Conservation (phyloP, 805 yeast genomes). For the Teunomyces stri region DNA sequence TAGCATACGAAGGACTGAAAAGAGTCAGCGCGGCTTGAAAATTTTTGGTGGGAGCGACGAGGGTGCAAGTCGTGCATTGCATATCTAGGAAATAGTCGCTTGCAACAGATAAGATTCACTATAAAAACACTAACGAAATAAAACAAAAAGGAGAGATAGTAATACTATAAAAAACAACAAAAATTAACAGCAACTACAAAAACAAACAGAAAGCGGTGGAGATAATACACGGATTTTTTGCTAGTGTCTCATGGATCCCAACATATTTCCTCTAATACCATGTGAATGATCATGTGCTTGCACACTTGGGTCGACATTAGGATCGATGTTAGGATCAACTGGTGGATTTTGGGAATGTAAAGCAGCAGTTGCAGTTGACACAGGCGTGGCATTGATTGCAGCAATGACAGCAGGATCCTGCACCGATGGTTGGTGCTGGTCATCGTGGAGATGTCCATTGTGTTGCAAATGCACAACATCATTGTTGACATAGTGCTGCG, state of each 20-base stretch:
- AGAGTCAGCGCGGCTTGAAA: slow-evolving; percentile 4
- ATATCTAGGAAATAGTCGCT: neutral
- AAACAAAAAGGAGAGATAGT: slow-evolving; percentile 3
- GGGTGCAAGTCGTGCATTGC: neutral
- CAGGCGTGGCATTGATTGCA: slow-evolving; percentile 27
- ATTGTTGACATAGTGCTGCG: slow-evolving; percentile 19
- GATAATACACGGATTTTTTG: neutral
- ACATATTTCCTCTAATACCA: slow-evolving; percentile 7
- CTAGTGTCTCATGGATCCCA: slow-evolving; percentile 9
- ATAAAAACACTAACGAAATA: neutral
- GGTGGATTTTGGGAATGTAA: slow-evolving; percentile 26
- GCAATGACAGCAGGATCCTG: slow-evolving; percentile 45
- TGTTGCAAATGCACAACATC: slow-evolving; percentile 23
- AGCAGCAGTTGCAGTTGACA: slow-evolving; percentile 27
- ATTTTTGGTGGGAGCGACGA: neutral
- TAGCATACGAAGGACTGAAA: slow-evolving; percentile 9
- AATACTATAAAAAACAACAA: slow-evolving; percentile 3
- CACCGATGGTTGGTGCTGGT: slow-evolving; percentile 28
- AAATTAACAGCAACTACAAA: neutral
- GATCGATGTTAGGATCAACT: slow-evolving; percentile 44
- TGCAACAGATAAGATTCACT: neutral
- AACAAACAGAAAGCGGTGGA: neutral
- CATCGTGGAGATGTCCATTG: slow-evolving; percentile 24
- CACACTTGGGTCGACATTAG: slow-evolving; percentile 44
- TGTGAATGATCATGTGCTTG: slow-evolving; percentile 42